Evolutionary conservation across 805 yeast species (phyloP).

Genomic region (Sungouiozyma intestinalis): DNA sequence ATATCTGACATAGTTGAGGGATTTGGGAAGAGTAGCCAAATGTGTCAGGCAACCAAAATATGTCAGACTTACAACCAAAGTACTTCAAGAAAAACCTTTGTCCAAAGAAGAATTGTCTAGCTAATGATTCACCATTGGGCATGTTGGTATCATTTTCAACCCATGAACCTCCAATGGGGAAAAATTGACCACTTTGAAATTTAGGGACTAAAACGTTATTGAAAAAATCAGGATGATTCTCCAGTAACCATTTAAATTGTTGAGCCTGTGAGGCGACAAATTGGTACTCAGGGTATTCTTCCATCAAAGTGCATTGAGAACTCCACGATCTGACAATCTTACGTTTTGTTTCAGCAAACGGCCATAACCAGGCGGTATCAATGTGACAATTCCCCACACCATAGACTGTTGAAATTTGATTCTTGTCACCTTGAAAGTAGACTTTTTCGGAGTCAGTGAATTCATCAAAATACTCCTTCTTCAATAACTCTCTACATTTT

Average conservation of each 20-base stretch:
- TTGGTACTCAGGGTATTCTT: constrained; percentile 81
- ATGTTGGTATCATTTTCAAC: constrained; percentile 94
- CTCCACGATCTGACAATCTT: constrained; percentile 94
- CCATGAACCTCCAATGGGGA: constrained; percentile 96
- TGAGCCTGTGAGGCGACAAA: constrained; percentile 96
- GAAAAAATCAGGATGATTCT: constrained; percentile 78
- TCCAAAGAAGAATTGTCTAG: constrained; percentile 82
- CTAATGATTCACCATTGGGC: constrained; percentile 88
- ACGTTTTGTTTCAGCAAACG: constrained; percentile 92
- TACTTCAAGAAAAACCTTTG: constrained; percentile 74
- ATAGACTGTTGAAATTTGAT: constrained; percentile 46
- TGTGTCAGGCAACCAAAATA: constrained; percentile 95
- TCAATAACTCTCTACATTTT: constrained; percentile 59
- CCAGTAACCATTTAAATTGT: constrained; percentile 84
- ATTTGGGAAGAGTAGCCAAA: constrained; percentile 94
- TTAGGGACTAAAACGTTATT: constrained; percentile 48
- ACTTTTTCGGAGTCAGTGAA: constrained; percentile 58
- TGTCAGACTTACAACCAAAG: constrained; percentile 64
- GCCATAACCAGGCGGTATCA: constrained; percentile 99
- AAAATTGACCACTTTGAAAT: constrained; percentile 60
- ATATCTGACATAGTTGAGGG: constrained; percentile 84
- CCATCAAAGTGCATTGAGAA: constrained; percentile 75
- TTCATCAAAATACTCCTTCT: constrained; percentile 47
- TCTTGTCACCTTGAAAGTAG: constrained; percentile 33
- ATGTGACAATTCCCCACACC: constrained; percentile 94